Base-by-base conservation (phyloP, 257 asterid species). In the Nicotiana otophora region DNA sequence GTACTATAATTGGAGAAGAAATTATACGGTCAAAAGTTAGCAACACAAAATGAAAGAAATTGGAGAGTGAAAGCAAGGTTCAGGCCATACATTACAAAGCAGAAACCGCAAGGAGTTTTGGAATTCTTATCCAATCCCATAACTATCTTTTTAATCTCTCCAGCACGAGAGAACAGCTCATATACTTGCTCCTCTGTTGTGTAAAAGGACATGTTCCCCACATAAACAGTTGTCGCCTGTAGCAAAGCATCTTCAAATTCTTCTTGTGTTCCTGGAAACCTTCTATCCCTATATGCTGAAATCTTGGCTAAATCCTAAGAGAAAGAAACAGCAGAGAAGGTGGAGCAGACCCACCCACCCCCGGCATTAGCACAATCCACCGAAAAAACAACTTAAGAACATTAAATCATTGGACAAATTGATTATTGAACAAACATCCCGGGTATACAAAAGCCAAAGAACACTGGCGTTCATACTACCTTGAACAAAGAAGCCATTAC, bases 101-200 rank as follows among this genome's bases (percentile, higher is more conserved):
- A 94, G 94, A 96, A 96, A 36, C 99, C 99, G 85, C 99, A 96
- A 9, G 99, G 98, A 54, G 99, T 96, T 87, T 94, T 96, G 62
- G 84, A 84, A 84, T 96, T 96, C 89, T 96, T 96, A 84, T 96
- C 99, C 91, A 96, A 89, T 78, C 99, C 99, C 99, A 96, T 94
- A 86, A 89, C 85, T 66, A 96, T 94, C 95, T 92, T 94, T 81
- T 92, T 96, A 70, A 96, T 87, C 93, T 96, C 99, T 63, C 99
- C 99, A 16, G 99, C 93, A 55, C 98, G 91, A 11, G 96, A 84
- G 85, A 96, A 94, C 64, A 96, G 84, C 93, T 96, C 99, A 42
- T 93, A 96, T 70, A 94, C 96, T 86, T 96, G 99, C 92, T 96
- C 99, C 90, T 96, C 99, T 4, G 99, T 96, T 1, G 99, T 92